Base-by-base conservation (phyloP, 2,329 filamentous ascomycete genomes). In the Aspergillus versicolor region DNA sequence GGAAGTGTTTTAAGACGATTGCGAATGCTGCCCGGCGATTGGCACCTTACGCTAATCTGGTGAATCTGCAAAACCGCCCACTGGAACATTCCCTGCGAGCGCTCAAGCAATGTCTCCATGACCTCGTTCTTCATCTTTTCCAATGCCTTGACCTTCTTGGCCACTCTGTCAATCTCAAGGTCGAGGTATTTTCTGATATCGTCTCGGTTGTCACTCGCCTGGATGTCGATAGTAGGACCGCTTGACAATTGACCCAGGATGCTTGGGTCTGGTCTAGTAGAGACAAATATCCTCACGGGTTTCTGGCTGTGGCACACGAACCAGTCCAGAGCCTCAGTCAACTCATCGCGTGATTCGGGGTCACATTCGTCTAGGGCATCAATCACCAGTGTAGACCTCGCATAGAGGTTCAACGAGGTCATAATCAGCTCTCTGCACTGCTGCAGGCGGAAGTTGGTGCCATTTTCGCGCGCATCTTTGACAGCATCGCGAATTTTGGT, bases 201-300 rank as follows among this genome's bases (percentile, higher is more conserved):
- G 4, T 44, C 38, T 11, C 57, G 44, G 30, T 64, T 65, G 24
- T 64, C 54, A 5, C 24, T 52, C 5, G 62, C 59, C 17, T 15
- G 43, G 15, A 84, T 57, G 77, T 77, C 2, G 79, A 82, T 2
- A 75, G 84, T 2, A 74, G 76, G 9, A 81, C 79, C 44, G 80
- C 80, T 1, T 71, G 44, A 83, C 38, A 73, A 65, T 2, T 52
- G 59, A 11, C 43, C 40, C 27, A 57, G 54, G 27, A 73, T 69
- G 52, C 72, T 70, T 4, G 22, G 34, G 38, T 73, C 69, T 6
- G 65, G 69, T 0, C 71, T 63, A 54, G 72, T 71, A 0, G 71
- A 71, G 44, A 74, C 67, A 43, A 75, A 75, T 9, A 77, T 53
- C 30, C 70, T 73, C 4, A 75, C 57, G 1, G 67, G 64, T 2